Conservation (phyloP, 352 stramenopile species). For the Globisporangium spinosum region DNA sequence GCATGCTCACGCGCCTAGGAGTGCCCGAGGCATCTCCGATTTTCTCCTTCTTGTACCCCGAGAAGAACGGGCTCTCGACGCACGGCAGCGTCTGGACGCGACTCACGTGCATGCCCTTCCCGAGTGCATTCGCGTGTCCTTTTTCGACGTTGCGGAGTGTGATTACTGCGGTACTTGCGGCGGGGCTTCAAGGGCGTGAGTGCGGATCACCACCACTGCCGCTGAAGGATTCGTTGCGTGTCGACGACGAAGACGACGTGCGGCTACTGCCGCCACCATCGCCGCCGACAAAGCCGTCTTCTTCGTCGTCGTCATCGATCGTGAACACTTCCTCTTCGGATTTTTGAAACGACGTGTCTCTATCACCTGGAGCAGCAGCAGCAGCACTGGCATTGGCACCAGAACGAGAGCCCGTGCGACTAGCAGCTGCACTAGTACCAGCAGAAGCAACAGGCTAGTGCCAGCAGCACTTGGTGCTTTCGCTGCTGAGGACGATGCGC, state of each 20-base stretch:
- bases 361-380: constrained; percentile 14
- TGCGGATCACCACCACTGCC: constrained; percentile 12
- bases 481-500: constrained; percentile 11
- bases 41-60: constrained; percentile 84
- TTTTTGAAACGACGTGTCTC: constrained; percentile 41
- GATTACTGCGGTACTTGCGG: constrained; percentile 14
- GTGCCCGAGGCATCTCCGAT: constrained; percentile 2
- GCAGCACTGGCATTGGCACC: background rate
- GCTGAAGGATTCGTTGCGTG: constrained; percentile 46
- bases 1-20: constrained; percentile 33
- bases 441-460: background rate
- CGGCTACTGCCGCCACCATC: constrained; percentile 24
- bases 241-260: constrained; percentile 39
- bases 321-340: constrained; percentile 80
- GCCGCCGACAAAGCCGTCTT: constrained; percentile 47
- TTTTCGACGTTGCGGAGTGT: constrained; percentile 55
- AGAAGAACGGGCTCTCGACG: constrained; percentile 75
- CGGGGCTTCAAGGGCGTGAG: background rate
- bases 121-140: constrained; percentile 39
- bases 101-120: constrained; percentile 68
- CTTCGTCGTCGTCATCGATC: constrained; percentile 77
- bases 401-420: background rate
- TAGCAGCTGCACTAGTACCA: background rate
- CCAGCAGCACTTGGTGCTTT: constrained; percentile 5
- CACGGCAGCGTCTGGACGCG: constrained; percentile 67